Evolutionary conservation across 2,329 filamentous ascomycete species (phyloP).

Genomic region (Aspergillus sp.): DNA sequence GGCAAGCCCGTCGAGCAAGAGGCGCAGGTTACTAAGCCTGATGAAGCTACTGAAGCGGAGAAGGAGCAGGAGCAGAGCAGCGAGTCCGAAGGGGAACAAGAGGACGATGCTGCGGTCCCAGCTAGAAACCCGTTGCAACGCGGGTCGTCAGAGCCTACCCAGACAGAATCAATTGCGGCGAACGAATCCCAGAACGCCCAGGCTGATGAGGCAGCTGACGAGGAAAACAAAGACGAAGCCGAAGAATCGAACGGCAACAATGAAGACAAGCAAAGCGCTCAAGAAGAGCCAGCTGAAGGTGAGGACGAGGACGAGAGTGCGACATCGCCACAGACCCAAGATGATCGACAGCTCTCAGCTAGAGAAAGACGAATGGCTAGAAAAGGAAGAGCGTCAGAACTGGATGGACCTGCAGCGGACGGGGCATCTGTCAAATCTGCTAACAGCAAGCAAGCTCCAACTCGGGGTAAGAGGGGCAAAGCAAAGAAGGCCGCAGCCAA

Average conservation of each 20-base stretch:
- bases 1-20: constrained; percentile 34
- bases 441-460: constrained; percentile 25
- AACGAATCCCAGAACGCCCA: constrained; percentile 35
- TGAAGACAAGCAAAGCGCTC: not conserved
- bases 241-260: constrained; percentile 30
- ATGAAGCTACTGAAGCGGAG: constrained; percentile 18
- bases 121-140: constrained; percentile 22
- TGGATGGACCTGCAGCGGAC: constrained; percentile 11
- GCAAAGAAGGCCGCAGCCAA: constrained; percentile 85
- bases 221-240: constrained; percentile 24
- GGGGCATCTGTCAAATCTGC: constrained; percentile 22
- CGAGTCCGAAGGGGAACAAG: constrained; percentile 25
- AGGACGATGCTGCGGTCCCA: constrained; percentile 15
- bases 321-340: constrained; percentile 15
- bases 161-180: constrained; percentile 28
- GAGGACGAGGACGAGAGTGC: constrained; percentile 17
- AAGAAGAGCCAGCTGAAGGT: not conserved
- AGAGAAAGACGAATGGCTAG: constrained; percentile 47
- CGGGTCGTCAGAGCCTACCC: constrained; percentile 16
- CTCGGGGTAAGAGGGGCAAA: constrained; percentile 76
- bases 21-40: constrained; percentile 28
- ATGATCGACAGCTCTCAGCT: constrained; percentile 36
- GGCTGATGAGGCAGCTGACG: constrained; percentile 42
- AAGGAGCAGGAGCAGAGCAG: constrained; percentile 29
- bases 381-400: constrained; percentile 30